Conservation (phyloP, 345 rosid species). For the Gossypium arboreum region DNA sequence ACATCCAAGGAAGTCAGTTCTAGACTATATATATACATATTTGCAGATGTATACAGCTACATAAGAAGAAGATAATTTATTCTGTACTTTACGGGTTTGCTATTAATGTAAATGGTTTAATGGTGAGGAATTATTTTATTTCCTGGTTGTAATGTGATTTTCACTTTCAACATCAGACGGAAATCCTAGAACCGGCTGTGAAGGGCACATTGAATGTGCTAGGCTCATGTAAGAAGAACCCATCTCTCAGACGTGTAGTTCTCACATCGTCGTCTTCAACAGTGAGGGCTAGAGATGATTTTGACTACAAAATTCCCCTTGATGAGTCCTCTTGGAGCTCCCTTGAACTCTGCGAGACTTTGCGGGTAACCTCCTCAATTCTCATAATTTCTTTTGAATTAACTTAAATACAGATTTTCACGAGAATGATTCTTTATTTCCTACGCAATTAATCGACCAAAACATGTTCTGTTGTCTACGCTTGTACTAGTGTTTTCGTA, state of each 20-base stretch:
- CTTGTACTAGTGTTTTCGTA: neutral
- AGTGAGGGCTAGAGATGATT: constrained; percentile 59
- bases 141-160: neutral
- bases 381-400: no score
- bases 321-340: constrained; percentile 95
- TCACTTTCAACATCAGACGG: constrained; percentile 38
- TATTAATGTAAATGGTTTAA: neutral
- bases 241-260: constrained; percentile 61
- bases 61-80: neutral
- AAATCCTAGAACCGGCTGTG: constrained; percentile 75
- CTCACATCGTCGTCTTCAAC: constrained; percentile 89
- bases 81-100: no score
- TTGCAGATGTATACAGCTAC: neutral
- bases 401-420: no score
- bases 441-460: no score
- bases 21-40: no score
- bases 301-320: constrained; percentile 55
- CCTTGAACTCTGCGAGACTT: constrained; percentile 59
- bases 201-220: constrained; percentile 82
- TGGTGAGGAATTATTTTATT: neutral
- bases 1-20: no score
- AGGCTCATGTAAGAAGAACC: constrained; percentile 70
- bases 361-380: constrained; percentile 38
- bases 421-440: no score
- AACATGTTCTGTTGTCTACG: no score